Percentiles rank a stretch among this genome's conserved stretches.
These are phyloP conservation scores for Cucumis hystrix DNA, from an alignment of 306 rosid genomes.

Conservation along the genomic window DNA sequence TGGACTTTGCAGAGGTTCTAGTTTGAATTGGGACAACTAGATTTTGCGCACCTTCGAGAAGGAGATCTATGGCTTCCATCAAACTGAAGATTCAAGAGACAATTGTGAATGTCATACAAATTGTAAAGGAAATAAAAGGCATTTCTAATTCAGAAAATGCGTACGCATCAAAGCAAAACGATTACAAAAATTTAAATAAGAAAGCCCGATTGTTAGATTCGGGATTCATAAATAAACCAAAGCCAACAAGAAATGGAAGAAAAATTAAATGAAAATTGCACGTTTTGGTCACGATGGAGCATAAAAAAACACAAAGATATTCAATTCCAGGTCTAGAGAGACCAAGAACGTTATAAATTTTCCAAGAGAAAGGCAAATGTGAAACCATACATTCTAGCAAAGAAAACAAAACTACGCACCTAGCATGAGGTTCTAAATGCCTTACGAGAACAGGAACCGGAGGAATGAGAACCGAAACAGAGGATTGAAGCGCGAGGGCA, in stretches of 20 bases:
- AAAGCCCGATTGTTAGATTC: not conserved
- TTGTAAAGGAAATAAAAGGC: not conserved
- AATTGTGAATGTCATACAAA: not conserved
- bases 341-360: not conserved
- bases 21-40: constrained; percentile 44
- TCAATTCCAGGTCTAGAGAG: not conserved
- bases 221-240: not conserved
- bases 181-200: not conserved
- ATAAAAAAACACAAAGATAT: not conserved
- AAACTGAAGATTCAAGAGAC: constrained; percentile 24
- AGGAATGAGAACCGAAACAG: constrained; percentile 27
- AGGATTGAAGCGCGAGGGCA: constrained; percentile 39
- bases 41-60: constrained; percentile 58
- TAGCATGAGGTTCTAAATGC: constrained; percentile 54
- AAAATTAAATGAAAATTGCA: not conserved
- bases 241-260: not conserved
- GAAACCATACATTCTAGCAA: not conserved
- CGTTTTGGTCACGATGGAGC: not conserved
- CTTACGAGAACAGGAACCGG: constrained; percentile 17
- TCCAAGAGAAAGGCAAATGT: not conserved
- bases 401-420: constrained; percentile 20
- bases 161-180: not conserved
- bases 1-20: constrained; percentile 5
- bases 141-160: not conserved
- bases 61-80: constrained; percentile 52